These are phyloP conservation scores for Rosa multiflora DNA, from an alignment of 306 rosid species.

Conservation along the genomic window DNA sequence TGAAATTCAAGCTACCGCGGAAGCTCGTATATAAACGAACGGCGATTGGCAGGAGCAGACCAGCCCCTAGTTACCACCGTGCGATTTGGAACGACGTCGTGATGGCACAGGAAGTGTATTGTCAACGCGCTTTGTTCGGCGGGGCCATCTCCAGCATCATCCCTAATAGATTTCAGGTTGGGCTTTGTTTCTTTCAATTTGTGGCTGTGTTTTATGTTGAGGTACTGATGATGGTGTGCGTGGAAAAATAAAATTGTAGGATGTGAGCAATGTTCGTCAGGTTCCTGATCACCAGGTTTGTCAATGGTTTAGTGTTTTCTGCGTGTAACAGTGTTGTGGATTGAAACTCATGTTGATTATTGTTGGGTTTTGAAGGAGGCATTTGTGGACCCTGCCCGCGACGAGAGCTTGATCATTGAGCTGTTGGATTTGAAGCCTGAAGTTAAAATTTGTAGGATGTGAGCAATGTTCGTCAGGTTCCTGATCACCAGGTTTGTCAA, in stretches of 20 bases:
- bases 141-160: conserved; percentile 63
- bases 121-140: conserved; percentile 60
- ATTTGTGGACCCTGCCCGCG: conserved; percentile 68
- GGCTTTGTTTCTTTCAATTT: background rate
- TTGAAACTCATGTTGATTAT: background rate
- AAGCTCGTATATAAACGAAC: background rate
- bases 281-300: conserved; percentile 92
- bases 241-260: conserved; percentile 37
- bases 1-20: background rate
- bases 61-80: background rate
- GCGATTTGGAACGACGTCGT: background rate
- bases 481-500: conserved; percentile 74
- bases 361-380: conserved; percentile 50
- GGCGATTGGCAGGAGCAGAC: background rate
- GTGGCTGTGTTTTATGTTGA: background rate
- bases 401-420: conserved; percentile 87
- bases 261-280: conserved; percentile 69
- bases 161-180: conserved; percentile 75
- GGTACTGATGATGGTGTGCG: background rate
- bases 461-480: conserved; percentile 76
- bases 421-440: conserved; percentile 69
- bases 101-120: conserved; percentile 50
- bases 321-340: background rate
- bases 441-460: conserved; percentile 79
- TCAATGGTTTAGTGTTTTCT: background rate